Evolutionary conservation across 2,329 filamentous ascomycete species (phyloP), one percentile per base, ranked within the genome.

Genomic region (Leptoxyphium fumago): DNA sequence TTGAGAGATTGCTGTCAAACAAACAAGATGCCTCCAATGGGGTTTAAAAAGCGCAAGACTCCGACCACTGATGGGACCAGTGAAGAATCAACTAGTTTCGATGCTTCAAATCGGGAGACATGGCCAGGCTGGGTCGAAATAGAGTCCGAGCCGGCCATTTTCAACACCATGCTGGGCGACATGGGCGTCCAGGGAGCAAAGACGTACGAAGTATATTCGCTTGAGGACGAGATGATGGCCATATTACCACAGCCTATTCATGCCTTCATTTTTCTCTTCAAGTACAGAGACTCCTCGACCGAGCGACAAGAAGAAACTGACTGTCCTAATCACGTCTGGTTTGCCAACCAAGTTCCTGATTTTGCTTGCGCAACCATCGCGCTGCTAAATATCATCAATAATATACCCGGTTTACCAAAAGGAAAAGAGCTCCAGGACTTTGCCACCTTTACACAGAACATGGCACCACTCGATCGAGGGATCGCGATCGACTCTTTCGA

Each of bases 351-450:
- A 80, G 86, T 84, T 1, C 81, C 78, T 0, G 73, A 76, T 44
- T 94, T 94, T 61, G 82, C 86, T 21, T 98, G 91, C 63, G 91
- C 86, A 15, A 91, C 85, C n/a, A 77, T 95, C 39, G 87, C 91
- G 2, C 70, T 96, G 51, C 73, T 95, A 53, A 96, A 96, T 55
- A 94, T 95, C 47, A 68, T 94, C 57, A 93, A 94, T 75, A 96
- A 96, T 58, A 72, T 79, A 18, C 67, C 75, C 0, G 69, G 68
- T 0, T 63, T 86, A 2, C 65, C 77, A 10, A 71, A 95, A 5
- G 86, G 87, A 3, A 64, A 75, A n/a, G 70, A 80, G 46, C 71
- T 96, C 1, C 63, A 69, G 26, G 64, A 70, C 11, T 94, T 96
- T 66, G 89, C 84, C 54, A 66, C 78, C 0, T 76, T 78, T 32